These are phyloP conservation scores for Saccharomyces hybrid DNA, from an alignment of 1,139 yeast genomes.

Conservation along the genomic window DNA sequence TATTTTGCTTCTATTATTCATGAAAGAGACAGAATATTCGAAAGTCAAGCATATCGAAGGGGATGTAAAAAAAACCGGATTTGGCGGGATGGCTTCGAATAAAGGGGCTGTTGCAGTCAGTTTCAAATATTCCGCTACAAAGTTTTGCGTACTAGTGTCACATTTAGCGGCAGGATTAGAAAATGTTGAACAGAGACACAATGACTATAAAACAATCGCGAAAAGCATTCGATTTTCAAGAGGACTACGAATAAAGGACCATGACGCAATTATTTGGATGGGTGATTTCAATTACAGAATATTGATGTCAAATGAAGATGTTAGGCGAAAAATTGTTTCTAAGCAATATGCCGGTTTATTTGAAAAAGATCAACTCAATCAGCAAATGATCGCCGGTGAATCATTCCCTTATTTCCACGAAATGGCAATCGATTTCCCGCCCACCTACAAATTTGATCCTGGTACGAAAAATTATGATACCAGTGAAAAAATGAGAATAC, in stretches of 20 bases:
- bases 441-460: conserved; percentile 90
- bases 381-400: conserved; percentile 80
- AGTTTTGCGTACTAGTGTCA: conserved; percentile 77
- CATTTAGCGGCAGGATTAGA: conserved; percentile 91
- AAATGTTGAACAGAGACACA: conserved; percentile 79
- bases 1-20: conserved; percentile 68
- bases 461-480: conserved; percentile 81
- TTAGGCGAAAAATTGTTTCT: conserved; percentile 47
- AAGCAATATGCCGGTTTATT: conserved; percentile 46
- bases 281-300: conserved; percentile 94
- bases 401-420: conserved; percentile 80
- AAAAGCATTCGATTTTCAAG: conserved; percentile 73
- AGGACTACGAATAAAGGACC: conserved; percentile 62
- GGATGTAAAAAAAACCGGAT: conserved; percentile 75
- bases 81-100: conserved; percentile 88
- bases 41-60: conserved; percentile 72
- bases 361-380: conserved; percentile 71
- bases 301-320: conserved; percentile 65
- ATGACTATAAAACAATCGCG: conserved; percentile 75
- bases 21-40: conserved; percentile 52
- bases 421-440: conserved; percentile 68
- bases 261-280: conserved; percentile 84
- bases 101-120: conserved; percentile 89
- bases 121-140: conserved; percentile 67
- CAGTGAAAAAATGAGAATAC: conserved; percentile 84